phyloP scores from a whole-genome alignment of 208 protist genomes.

The Trypanosomatidae sp. region DNA sequence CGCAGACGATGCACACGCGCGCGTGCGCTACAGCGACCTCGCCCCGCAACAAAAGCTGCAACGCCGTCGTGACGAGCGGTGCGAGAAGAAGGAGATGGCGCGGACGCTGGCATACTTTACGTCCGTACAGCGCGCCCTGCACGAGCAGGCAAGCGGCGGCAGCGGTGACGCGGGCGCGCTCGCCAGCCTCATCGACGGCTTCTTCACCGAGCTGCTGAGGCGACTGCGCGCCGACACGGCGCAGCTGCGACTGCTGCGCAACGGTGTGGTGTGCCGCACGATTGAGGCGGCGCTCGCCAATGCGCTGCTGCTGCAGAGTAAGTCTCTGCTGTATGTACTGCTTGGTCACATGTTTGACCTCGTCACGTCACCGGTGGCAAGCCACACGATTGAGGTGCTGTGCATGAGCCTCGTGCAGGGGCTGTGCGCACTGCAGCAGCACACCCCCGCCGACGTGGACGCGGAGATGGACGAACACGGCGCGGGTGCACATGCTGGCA shows the following conservation, averaged over 20 bases:
- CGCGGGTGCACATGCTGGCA: slow-evolving; percentile 50
- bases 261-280: slow-evolving; percentile 62
- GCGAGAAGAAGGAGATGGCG: slow-evolving; percentile 79
- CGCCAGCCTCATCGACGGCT: slow-evolving; percentile 67
- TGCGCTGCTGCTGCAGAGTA: slow-evolving; percentile 65
- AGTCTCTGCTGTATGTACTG: slow-evolving; percentile 75
- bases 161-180: slow-evolving; percentile 33
- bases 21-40: slow-evolving; percentile 70
- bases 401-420: slow-evolving; percentile 45
- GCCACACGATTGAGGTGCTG: slow-evolving; percentile 74
- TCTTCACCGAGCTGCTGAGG: slow-evolving; percentile 82
- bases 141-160: slow-evolving; percentile 33
- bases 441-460: slow-evolving; percentile 16
- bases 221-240: slow-evolving; percentile 53
- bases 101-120: slow-evolving; percentile 77
- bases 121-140: slow-evolving; percentile 57
- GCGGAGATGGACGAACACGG: slow-evolving; percentile 51
- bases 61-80: slow-evolving; percentile 54
- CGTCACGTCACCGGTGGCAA: slow-evolving; percentile 66
- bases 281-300: slow-evolving; percentile 71
- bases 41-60: slow-evolving; percentile 43
- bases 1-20: no score
- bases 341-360: slow-evolving; percentile 59
- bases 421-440: slow-evolving; percentile 29
- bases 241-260: slow-evolving; percentile 62